phyloP scores from a whole-genome alignment of 768 basidiomycete genomes.

The Kwoniella heveanensis region DNA sequence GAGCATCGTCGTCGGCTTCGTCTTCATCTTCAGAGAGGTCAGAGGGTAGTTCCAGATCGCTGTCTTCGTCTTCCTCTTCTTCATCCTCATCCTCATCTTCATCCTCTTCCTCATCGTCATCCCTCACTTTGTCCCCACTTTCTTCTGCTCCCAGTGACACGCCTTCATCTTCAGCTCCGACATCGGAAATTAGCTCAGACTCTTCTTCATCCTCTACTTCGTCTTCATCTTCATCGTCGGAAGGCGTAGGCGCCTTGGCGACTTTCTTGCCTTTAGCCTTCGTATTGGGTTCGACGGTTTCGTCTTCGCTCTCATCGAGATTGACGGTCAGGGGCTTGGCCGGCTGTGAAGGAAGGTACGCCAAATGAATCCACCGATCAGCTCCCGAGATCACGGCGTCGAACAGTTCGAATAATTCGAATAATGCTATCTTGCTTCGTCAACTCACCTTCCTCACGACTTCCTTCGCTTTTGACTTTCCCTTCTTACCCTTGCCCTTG shows the following conservation, averaged over 20 bases:
- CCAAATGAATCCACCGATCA: too few relatives aligned
- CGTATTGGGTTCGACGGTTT: conserved; percentile 56
- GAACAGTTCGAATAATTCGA: too few relatives aligned
- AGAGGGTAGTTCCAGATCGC: conserved; percentile 43
- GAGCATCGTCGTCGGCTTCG: conserved; percentile 55
- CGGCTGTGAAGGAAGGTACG: conserved; percentile 26
- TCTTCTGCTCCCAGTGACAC: conserved; percentile 20
- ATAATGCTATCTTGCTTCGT: too few relatives aligned
- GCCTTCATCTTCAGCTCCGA: conserved; percentile 62
- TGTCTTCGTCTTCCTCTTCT: conserved; percentile 60
- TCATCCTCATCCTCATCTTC: conserved; percentile 47
- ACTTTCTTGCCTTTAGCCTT: conserved; percentile 9
- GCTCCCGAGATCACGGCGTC: too few relatives aligned
- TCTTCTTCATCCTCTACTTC: conserved; percentile 36
- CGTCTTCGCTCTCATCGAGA: conserved; percentile 61
- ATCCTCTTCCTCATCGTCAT: conserved; percentile 26
- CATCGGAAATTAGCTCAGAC: conserved; percentile 30
- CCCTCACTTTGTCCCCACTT: conserved; percentile 22
- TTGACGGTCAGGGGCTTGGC: conserved; percentile 49
- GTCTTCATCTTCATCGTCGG: conserved; percentile 21
- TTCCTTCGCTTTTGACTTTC: conserved; percentile 41
- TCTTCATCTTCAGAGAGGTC: conserved; percentile 49
- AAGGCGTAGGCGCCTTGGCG: conserved; percentile 46
- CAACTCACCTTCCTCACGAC: conserved; percentile 43
- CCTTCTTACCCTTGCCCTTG: conserved; percentile 40